Evolutionary conservation across 2,329 filamentous ascomycete genomes (phyloP).

Genomic region (Chlorencoelia australis): DNA sequence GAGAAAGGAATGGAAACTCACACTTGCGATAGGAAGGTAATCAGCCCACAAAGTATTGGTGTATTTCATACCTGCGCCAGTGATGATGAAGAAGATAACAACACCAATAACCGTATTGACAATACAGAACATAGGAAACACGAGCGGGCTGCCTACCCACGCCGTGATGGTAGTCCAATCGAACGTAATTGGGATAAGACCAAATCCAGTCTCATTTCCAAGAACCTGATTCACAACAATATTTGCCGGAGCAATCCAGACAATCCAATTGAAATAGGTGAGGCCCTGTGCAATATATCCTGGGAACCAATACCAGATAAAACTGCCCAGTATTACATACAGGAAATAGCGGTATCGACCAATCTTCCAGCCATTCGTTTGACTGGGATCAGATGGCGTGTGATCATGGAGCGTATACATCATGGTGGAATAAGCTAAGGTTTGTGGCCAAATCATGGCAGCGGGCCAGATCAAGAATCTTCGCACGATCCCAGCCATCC

Average conservation of each 20-base stretch:
- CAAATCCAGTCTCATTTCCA: slow-evolving; percentile 30
- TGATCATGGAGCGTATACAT: slow-evolving; percentile 47
- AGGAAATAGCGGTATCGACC: slow-evolving; percentile 29
- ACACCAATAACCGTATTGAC: slow-evolving; percentile 63
- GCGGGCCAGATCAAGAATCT: slow-evolving; percentile 53
- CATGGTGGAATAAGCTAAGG: slow-evolving; percentile 1
- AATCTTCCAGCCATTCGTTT: slow-evolving; percentile 33
- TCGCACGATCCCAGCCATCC: slow-evolving; percentile 48
- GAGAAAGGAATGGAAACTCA: no score
- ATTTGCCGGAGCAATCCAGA: slow-evolving; percentile 40
- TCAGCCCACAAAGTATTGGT: slow-evolving; percentile 50
- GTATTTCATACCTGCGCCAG: slow-evolving; percentile 52
- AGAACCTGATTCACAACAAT: slow-evolving; percentile 29
- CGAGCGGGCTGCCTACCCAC: slow-evolving; percentile 27
- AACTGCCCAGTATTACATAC: slow-evolving; percentile 38
- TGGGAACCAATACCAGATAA: slow-evolving; percentile 42
- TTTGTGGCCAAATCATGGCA: slow-evolving; percentile 53
- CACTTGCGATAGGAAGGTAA: slow-evolving; percentile 39
- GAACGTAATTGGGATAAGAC: slow-evolving; percentile 33
- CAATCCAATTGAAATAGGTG: slow-evolving; percentile 41
- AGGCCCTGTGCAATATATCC: slow-evolving; percentile 37
- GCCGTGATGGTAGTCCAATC: slow-evolving; percentile 34
- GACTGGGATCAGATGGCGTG: slow-evolving; percentile 40
- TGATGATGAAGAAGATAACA: slow-evolving; percentile 51
- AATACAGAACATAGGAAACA: slow-evolving; percentile 59